phyloP scores from a whole-genome alignment of 208 protist genomes.

The Trypanosoma grayi region DNA sequence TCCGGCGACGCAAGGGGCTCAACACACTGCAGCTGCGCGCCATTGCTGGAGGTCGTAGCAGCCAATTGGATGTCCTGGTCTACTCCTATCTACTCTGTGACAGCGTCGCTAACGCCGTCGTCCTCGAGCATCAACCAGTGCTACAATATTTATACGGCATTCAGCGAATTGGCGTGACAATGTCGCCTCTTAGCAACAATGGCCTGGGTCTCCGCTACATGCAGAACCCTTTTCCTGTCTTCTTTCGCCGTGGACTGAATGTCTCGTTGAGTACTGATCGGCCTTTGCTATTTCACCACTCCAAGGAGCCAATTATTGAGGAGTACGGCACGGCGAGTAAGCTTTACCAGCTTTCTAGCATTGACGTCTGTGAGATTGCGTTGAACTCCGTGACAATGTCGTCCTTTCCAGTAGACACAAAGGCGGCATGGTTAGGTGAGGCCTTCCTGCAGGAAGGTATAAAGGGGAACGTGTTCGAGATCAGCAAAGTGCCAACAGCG shows the following conservation, averaged over 20 bases:
- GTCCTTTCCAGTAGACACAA: slow-evolving; percentile 55
- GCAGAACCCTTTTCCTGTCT: slow-evolving; percentile 91
- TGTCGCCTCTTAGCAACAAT: slow-evolving; percentile 97
- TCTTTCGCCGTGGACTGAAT: slow-evolving; percentile 94
- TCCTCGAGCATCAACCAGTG: slow-evolving; percentile 87
- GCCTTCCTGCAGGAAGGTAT: slow-evolving; percentile 47
- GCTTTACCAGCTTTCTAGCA: slow-evolving; percentile 62
- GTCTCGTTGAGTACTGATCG: slow-evolving; percentile 95
- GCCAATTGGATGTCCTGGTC: slow-evolving; percentile 55
- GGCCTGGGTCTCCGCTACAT: slow-evolving; percentile 92
- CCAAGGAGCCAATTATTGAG: slow-evolving; percentile 76
- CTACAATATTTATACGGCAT: slow-evolving; percentile 99
- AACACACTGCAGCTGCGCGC: slow-evolving; percentile 95
- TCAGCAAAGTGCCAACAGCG: slow-evolving; percentile 64
- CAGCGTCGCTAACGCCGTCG: slow-evolving; percentile 94
- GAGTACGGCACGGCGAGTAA: slow-evolving; percentile 82
- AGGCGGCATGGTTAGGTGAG: slow-evolving; percentile 71
- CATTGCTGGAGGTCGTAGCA: slow-evolving; percentile 74
- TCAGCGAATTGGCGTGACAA: slow-evolving; percentile 93
- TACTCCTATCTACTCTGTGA: slow-evolving; percentile 87
- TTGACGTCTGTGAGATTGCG: slow-evolving; percentile 85
- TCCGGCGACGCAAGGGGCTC: slow-evolving; percentile 79
- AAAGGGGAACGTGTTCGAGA: slow-evolving; percentile 55
- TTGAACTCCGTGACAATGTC: slow-evolving; percentile 85
- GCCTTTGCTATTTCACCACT: slow-evolving; percentile 95